These are phyloP conservation scores for Phytophthora parvispora DNA, from an alignment of 352 stramenopile genomes.

Conservation along the genomic window DNA sequence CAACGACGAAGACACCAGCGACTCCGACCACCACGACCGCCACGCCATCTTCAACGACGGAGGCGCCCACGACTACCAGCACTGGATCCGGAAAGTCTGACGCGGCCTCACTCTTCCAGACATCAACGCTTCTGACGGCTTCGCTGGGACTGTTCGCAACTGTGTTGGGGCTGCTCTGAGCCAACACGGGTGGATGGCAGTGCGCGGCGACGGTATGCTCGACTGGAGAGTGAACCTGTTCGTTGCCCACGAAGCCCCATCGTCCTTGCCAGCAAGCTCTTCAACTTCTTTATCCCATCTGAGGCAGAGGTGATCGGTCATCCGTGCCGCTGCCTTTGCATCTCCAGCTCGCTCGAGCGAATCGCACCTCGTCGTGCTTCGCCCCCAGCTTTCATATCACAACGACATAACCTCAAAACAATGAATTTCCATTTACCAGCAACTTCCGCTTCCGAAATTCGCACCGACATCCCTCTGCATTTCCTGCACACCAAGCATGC, in stretches of 20 bases:
- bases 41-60: constrained; percentile 1
- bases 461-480: not conserved
- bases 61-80: not conserved
- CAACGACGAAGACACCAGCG: not conserved
- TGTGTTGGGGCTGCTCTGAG: not conserved
- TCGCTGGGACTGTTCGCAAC: not conserved
- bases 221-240: not conserved
- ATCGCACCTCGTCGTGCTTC: not conserved
- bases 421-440: not conserved
- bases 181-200: not conserved
- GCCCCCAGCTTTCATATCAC: not conserved
- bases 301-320: not conserved
- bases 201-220: not conserved
- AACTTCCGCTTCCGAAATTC: not conserved
- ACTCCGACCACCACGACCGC: not conserved
- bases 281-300: not conserved
- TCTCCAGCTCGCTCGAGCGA: not conserved
- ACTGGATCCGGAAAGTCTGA: not conserved
- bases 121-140: too few relatives aligned
- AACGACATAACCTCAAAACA: not conserved
- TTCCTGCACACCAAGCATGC: not conserved
- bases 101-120: not conserved
- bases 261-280: too few relatives aligned
- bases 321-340: not conserved
- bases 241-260: not conserved